A percentile compares a stretch with the other conserved stretches of the same genome.
phyloP scores from a whole-genome alignment of 2,329 filamentous ascomycete species.

The Fusarium udum region DNA sequence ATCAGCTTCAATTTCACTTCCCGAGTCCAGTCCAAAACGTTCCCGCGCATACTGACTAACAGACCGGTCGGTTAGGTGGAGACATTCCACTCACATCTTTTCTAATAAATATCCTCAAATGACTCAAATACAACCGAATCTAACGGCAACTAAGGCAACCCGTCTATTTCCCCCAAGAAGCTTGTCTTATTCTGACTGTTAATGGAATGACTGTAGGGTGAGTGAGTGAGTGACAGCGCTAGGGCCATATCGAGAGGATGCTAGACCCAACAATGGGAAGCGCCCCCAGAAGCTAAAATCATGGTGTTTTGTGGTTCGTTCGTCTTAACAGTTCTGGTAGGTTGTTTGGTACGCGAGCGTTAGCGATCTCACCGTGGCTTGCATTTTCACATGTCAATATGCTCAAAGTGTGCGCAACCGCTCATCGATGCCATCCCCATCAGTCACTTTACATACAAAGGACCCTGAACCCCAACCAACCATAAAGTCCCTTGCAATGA shows the following conservation, averaged over 20 bases:
- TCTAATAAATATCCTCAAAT: slow-evolving; percentile 5
- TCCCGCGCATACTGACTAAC: not conserved
- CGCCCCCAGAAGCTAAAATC: slow-evolving; percentile 19
- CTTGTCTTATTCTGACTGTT: not conserved
- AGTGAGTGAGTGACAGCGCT: not conserved
- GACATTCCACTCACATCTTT: slow-evolving; percentile 4
- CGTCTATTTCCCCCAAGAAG: not conserved
- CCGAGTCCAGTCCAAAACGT: not conserved
- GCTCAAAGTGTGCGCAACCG: not conserved
- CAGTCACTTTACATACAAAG: slow-evolving; percentile 1
- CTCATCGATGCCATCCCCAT: not conserved
- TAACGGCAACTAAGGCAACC: not conserved
- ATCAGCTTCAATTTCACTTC: slow-evolving; percentile 5
- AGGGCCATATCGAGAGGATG: not conserved
- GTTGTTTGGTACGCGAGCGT: slow-evolving; percentile 17
- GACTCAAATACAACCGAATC: slow-evolving; percentile 17
- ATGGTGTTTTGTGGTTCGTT: slow-evolving; percentile 7
- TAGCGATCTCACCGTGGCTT: slow-evolving; percentile 16
- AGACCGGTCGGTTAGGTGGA: slow-evolving; percentile 9
- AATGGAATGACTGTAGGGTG: slow-evolving; percentile 8
- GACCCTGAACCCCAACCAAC: slow-evolving; percentile 24
- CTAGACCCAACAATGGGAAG: slow-evolving; percentile 20
- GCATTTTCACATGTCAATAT: slow-evolving; percentile 12
- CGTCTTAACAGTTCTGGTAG: slow-evolving; percentile 17
- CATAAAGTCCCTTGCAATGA: slow-evolving; percentile 16